Conservation (phyloP, 805 yeast genomes). For the Cyberlindnera xishuangbannaensis region DNA sequence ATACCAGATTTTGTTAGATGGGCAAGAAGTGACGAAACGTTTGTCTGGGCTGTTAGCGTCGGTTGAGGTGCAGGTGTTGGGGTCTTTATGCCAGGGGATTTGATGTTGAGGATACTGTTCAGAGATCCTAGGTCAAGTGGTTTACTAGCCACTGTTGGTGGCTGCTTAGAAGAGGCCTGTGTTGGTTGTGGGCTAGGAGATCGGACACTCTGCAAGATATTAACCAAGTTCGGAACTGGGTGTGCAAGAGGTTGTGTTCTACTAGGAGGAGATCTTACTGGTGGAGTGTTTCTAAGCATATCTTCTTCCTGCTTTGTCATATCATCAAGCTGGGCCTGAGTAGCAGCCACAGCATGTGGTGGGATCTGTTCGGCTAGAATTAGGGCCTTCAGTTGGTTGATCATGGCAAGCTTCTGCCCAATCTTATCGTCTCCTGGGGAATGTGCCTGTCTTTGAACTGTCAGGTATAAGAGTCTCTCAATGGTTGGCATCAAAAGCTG, state of each 20-base stretch:
- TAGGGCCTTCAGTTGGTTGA: slow-evolving; percentile 31
- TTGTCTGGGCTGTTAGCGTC: slow-evolving; percentile 5
- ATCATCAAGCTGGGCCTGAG: slow-evolving; percentile 33
- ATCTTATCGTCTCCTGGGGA: slow-evolving; percentile 28
- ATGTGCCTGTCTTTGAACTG: slow-evolving; percentile 28
- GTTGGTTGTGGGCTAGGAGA: slow-evolving; percentile 8
- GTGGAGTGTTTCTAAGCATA: slow-evolving; percentile 26
- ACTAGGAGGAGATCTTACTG: slow-evolving; percentile 16
- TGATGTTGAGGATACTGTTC: slow-evolving; percentile 17
- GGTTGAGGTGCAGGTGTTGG: slow-evolving; percentile 7
- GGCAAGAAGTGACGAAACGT: slow-evolving; percentile 16
- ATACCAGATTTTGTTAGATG: slow-evolving; percentile 19
- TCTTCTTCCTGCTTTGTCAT: slow-evolving; percentile 34
- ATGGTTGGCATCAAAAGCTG: slow-evolving; percentile 27
- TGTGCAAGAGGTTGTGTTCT: slow-evolving; percentile 10
- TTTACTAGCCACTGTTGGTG: slow-evolving; percentile 16
- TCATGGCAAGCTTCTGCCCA: slow-evolving; percentile 27
- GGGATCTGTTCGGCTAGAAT: slow-evolving; percentile 30
- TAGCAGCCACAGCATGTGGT: slow-evolving; percentile 26
- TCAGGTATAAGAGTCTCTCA: slow-evolving; percentile 30
- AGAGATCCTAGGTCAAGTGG: slow-evolving; percentile 14
- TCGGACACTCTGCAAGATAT: slow-evolving; percentile 1
- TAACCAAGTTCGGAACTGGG: slow-evolving; percentile 10
- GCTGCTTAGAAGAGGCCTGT: slow-evolving; percentile 5
- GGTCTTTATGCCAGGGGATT: slow-evolving; percentile 7